Percentiles rank a stretch among this genome's conserved stretches.
These are phyloP conservation scores for Fistulina hepatica DNA, from an alignment of 1,284 basidiomycete genomes.

Conservation along the genomic window DNA sequence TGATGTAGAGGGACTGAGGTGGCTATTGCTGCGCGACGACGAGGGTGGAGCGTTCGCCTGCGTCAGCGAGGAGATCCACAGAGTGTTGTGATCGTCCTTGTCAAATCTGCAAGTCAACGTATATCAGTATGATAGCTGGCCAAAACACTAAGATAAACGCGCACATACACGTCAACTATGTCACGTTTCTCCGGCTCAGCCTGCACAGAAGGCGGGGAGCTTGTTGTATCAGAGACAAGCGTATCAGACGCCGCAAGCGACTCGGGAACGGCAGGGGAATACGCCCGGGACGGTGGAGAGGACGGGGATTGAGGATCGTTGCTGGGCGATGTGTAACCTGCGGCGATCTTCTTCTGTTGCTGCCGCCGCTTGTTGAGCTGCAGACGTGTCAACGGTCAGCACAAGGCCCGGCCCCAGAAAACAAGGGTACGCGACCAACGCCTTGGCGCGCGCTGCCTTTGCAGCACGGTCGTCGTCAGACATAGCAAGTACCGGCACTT, in stretches of 20 bases:
- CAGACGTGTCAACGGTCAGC: constrained; percentile 12
- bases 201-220: constrained; percentile 31
- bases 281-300: not conserved
- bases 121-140: constrained; percentile 1
- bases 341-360: constrained; percentile 40
- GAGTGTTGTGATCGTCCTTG: constrained; percentile 31
- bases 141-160: not conserved
- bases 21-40: constrained; percentile 7
- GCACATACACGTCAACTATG: constrained; percentile 42
- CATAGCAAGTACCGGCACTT: constrained; percentile 24
- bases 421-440: constrained; percentile 39
- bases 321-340: constrained; percentile 22
- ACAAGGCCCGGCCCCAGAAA: constrained; percentile 10
- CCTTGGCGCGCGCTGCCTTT: constrained; percentile 70
- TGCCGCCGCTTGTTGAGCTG: constrained; percentile 69
- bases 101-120: constrained; percentile 24
- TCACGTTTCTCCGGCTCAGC: constrained; percentile 32
- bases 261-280: too few relatives aligned
- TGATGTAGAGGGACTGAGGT: constrained; percentile 6
- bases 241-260: too few relatives aligned
- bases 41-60: constrained; percentile 23
- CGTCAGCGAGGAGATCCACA: constrained; percentile 50
- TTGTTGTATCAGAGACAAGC: too few relatives aligned
- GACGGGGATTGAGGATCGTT: constrained; percentile 1
- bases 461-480: constrained; percentile 67